Evolutionary conservation across 2,329 filamentous ascomycete genomes (phyloP).

Genomic region (Ambrosiella xylebori): DNA sequence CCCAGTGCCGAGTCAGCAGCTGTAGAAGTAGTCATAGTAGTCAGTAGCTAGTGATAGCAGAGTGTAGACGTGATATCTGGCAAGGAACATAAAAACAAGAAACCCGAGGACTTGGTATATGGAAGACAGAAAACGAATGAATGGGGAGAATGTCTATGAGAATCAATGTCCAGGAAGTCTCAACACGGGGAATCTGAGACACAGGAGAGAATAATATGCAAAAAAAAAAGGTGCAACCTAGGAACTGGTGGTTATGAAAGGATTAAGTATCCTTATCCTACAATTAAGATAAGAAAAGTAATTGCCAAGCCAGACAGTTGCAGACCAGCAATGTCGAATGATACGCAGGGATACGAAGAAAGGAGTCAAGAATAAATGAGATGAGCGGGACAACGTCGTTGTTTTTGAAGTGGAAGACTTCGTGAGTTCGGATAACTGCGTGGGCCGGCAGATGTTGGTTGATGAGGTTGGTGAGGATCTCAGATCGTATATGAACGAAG

Average conservation of each 20-base stretch:
- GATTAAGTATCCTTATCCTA: neutral
- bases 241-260: neutral
- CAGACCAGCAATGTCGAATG: neutral
- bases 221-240: constrained; percentile 7
- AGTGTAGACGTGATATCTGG: neutral
- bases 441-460: too few relatives aligned
- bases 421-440: neutral
- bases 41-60: neutral
- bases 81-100: neutral
- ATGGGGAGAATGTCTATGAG: neutral
- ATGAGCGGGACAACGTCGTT: neutral
- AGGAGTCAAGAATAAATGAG: neutral
- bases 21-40: constrained; percentile 1
- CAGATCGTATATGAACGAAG: neutral
- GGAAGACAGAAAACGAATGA: neutral
- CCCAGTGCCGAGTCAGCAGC: constrained; percentile 1
- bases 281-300: neutral
- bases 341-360: neutral
- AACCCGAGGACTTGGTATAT: neutral
- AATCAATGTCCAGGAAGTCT: neutral
- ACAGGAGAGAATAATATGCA: neutral
- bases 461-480: neutral
- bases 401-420: neutral
- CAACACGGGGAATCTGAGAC: neutral
- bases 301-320: neutral